Base-by-base conservation (phyloP, 495 filamentous ascomycete species). In the Hypoxylon trugodes region DNA sequence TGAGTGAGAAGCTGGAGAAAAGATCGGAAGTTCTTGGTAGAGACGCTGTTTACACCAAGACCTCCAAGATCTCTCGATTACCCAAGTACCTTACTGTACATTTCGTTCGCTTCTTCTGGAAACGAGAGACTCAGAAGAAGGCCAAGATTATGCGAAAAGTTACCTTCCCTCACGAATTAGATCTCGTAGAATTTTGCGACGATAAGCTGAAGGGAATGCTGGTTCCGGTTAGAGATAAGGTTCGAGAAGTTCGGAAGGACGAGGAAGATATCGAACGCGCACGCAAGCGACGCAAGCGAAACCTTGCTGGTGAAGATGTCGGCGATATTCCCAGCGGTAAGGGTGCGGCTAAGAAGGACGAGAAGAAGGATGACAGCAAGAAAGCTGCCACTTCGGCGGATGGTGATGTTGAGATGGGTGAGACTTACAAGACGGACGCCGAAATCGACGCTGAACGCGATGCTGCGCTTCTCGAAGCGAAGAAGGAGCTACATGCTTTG, bases 61-160 rank as follows among this genome's bases (percentile, higher is more conserved):
- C 82, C 6, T 96, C 93, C 24, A 87, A 87, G 59, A 93, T 98
- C 63, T 83, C 92, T 18, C 89, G 94, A 6, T 74, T 98, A 55
- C 95, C 95, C 9, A 97, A 96, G 71, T 97, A 98, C 61, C 82
- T 98, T 24, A 94, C 95, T 10, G 93, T 98, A 4, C 95, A 98
- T 72, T 97, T 98, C 71, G 90, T 98, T 59, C 92, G 95, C 59
- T 98, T 98, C 79, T 97, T 91, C 80, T 98, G 96, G 96, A 93
- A 96, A 73, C 84, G 89, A 15, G 90, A 93, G 55, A 90, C 90
- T 6, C 87, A 94, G 72, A 98, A 98, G 83, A 98, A 98, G 80
- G 92, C 93, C 51, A 98, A 98, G 84, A 98, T 98, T 69, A 93
- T 98, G 93, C 90, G 93, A 66, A 98, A 97, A 75, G 95, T 98